Evolutionary conservation across 257 asterid genomes (phyloP).

Genomic region (Pogostemon cablin): DNA sequence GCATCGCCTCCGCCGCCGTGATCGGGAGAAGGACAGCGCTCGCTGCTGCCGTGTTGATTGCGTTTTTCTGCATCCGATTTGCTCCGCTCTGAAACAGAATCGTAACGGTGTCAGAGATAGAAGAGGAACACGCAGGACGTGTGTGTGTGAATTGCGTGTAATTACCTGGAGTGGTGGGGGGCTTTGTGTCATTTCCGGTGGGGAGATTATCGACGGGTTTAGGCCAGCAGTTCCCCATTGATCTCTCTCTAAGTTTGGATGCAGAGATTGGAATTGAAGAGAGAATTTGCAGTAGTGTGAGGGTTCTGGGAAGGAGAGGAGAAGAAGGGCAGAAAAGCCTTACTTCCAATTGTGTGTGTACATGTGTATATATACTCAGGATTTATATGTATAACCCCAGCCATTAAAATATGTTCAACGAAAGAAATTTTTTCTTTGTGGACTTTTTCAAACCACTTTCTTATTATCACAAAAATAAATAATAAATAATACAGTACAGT

Average conservation of each 20-base stretch:
- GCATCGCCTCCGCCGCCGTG: not conserved
- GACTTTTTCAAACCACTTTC: constrained; percentile 32
- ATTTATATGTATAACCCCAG: not conserved
- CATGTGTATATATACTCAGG: not conserved
- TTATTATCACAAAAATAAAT: too few species aligned
- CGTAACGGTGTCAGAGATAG: too few species aligned
- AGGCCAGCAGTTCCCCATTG: constrained; percentile 59
- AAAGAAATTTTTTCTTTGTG: not conserved
- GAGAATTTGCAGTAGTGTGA: constrained; percentile 17
- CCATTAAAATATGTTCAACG: not conserved
- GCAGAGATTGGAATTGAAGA: not conserved
- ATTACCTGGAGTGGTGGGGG: constrained; percentile 46
- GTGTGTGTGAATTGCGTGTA: not conserved
- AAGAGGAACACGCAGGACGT: too few species aligned
- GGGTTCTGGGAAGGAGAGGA: constrained; percentile 34
- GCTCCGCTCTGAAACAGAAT: too few species aligned
- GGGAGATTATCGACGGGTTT: constrained; percentile 39
- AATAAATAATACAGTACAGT: too few species aligned
- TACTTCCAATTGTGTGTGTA: not conserved
- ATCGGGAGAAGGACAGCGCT: constrained; percentile 4
- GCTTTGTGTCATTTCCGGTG: constrained; percentile 27
- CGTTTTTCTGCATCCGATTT: too few species aligned
- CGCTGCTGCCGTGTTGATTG: not conserved
- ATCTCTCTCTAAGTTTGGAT: constrained; percentile 10
- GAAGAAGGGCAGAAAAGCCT: constrained; percentile 24